Base-by-base conservation (phyloP, 495 filamentous ascomycete species). In the Podospora sp. region DNA sequence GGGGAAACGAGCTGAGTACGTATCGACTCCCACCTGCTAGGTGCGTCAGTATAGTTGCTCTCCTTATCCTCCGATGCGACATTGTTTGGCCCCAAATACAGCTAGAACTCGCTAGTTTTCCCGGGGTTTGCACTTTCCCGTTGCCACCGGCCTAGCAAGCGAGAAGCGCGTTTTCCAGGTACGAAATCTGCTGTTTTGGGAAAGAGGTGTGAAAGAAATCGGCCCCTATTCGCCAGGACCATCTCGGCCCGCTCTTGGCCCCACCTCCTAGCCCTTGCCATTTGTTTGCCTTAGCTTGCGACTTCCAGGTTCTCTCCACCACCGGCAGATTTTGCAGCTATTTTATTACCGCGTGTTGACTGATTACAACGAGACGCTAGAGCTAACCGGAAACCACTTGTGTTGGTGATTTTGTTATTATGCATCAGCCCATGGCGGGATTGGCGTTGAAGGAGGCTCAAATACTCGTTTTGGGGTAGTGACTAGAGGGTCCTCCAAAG, bases 251-350 rank as follows among this genome's bases (percentile, higher is more conserved):
- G 40, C 40, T 46, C 40, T 18, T 46, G 18, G 60, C 21, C 49
- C 36, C 21, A 52, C 49, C 20, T 7, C 33, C 35, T 26, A 16
- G 53, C 14, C 53, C 25, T 65, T 58, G 22, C 53, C 63, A 18
- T 25, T 46, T 59, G 63, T 52, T n/a, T 65, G 60, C 24, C 36
- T 36, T 50, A 51, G 46, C 46, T 52, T 52, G 20, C 60, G 60
- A 62, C 22, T 50, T 16, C 57, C 14, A n/a, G n/a, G n/a, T n/a
- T n/a, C n/a, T n/a, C 20, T 21, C 18, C 26, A 25, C 25, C 29
- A 20, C 56, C 57, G 21, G 7, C 26, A 40, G 14, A 60, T 60
- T 60, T 29, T 35, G 25, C 25, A 14, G 26, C 29, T 36, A 22
- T 25, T 18, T 26, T 33, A 22, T 49, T 24, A 11, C 33, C 12